Conservation (phyloP, 768 basidiomycete species). For the Holtermannia corniformis region DNA sequence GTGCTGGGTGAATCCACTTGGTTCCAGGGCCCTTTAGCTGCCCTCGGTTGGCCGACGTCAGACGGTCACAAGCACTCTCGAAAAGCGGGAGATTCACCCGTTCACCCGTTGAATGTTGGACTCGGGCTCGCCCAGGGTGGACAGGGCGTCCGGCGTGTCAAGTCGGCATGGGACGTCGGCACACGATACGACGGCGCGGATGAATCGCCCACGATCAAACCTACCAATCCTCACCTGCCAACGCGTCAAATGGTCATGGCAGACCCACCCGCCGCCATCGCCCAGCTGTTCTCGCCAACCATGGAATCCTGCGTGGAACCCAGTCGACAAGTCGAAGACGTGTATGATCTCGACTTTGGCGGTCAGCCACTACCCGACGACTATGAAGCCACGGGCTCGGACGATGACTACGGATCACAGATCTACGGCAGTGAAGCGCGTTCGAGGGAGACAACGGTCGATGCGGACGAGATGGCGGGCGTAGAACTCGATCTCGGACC, state of each 20-base stretch:
- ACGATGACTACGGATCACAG: background rate
- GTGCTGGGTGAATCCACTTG: background rate
- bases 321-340: background rate
- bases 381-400: conserved; percentile 14
- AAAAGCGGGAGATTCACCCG: background rate
- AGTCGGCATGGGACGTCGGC: conserved; percentile 18
- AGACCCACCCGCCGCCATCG: background rate
- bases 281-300: background rate
- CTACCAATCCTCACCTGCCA: conserved; percentile 3
- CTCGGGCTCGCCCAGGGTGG: conserved; percentile 25
- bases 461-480: background rate
- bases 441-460: background rate
- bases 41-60: background rate
- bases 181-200: conserved; percentile 13
- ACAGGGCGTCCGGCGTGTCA: conserved; percentile 26
- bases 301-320: background rate
- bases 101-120: conserved; percentile 7
- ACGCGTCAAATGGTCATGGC: background rate
- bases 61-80: background rate
- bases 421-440: background rate
- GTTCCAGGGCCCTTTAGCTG: background rate
- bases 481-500: background rate
- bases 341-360: background rate
- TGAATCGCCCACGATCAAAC: background rate
- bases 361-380: conserved; percentile 18